phyloP scores from a whole-genome alignment of 2,329 filamentous ascomycete species.

The Claviceps africana region DNA sequence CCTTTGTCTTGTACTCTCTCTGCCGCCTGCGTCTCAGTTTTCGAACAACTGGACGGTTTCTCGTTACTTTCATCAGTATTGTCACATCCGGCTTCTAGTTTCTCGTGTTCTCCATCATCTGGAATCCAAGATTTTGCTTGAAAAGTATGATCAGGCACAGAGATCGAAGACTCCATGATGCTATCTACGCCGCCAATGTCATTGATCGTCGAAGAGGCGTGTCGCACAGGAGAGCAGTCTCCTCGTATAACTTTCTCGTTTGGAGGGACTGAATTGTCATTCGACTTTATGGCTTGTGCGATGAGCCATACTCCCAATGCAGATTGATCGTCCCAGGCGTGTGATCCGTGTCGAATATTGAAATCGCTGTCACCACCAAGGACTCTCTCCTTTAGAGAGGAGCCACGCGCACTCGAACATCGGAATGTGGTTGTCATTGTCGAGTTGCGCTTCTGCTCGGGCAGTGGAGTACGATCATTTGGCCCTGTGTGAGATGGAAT shows the following conservation, averaged over 20 bases:
- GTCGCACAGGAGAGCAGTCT: background rate
- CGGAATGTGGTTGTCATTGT: conserved; percentile 1
- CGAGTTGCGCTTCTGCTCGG: background rate
- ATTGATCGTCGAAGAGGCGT: background rate
- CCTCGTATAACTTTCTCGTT: conserved; percentile 7
- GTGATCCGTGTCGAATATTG: conserved; percentile 16
- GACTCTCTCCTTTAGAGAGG: conserved; percentile 7
- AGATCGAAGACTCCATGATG: conserved; percentile 6
- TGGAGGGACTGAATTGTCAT: conserved; percentile 12
- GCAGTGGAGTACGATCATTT: background rate
- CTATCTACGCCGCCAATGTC: conserved; percentile 5
- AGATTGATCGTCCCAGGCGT: conserved; percentile 20
- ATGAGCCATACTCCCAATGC: conserved; percentile 24
- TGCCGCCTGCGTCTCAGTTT: background rate
- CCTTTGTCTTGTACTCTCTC: conserved; percentile 11
- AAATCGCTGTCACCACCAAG: conserved; percentile 15
- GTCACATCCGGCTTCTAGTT: background rate
- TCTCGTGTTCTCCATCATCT: background rate
- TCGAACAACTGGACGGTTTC: background rate
- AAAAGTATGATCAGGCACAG: background rate
- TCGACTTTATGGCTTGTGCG: conserved; percentile 18
- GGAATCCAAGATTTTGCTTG: background rate
- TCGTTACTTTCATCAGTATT: background rate
- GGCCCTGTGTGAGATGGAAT: background rate
- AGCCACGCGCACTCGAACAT: conserved; percentile 3